Conservation (phyloP, 2,329 filamentous ascomycete genomes). For the Fusarium euwallaceae region DNA sequence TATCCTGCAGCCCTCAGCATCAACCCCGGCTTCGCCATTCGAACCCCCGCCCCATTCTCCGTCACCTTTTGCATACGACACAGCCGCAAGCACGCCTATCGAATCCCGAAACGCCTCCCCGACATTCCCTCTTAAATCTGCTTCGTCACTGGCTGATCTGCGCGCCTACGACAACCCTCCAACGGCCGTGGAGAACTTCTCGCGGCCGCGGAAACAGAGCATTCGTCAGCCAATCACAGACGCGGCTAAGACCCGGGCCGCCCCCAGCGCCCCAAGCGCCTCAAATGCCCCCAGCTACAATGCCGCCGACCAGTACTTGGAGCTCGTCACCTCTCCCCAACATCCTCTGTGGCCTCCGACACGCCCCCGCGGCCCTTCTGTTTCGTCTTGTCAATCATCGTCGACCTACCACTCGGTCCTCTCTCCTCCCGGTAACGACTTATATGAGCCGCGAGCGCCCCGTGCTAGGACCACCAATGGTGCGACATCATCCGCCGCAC, state of each 20-base stretch:
- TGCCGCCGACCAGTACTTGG: conserved; percentile 48
- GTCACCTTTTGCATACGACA: conserved; percentile 43
- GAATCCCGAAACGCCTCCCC: conserved; percentile 49
- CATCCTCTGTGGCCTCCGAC: conserved; percentile 55
- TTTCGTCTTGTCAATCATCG: conserved; percentile 61
- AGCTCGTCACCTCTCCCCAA: conserved; percentile 48
- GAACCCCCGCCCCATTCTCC: conserved; percentile 45
- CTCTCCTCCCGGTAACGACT: conserved; percentile 59
- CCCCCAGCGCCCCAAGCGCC: conserved; percentile 32
- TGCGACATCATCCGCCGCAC: conserved; percentile 43
- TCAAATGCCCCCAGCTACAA: conserved; percentile 44
- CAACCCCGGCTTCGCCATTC: conserved; percentile 42
- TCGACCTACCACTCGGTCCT: conserved; percentile 56
- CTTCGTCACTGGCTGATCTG: conserved; percentile 52
- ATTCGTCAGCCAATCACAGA: conserved; percentile 59
- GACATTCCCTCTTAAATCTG: conserved; percentile 47
- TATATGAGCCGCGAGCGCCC: conserved; percentile 50
- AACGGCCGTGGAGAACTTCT: conserved; percentile 68
- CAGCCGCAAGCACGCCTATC: conserved; percentile 38
- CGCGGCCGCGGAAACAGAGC: conserved; percentile 69
- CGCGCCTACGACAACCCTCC: conserved; percentile 53
- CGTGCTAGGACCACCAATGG: conserved; percentile 48
- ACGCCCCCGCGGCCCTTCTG: conserved; percentile 60
- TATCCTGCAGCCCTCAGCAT: conserved; percentile 42
- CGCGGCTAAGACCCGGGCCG: conserved; percentile 47